These are phyloP conservation scores for Cercospora citrullina DNA, from an alignment of 2,329 filamentous ascomycete genomes.

Conservation along the genomic window DNA sequence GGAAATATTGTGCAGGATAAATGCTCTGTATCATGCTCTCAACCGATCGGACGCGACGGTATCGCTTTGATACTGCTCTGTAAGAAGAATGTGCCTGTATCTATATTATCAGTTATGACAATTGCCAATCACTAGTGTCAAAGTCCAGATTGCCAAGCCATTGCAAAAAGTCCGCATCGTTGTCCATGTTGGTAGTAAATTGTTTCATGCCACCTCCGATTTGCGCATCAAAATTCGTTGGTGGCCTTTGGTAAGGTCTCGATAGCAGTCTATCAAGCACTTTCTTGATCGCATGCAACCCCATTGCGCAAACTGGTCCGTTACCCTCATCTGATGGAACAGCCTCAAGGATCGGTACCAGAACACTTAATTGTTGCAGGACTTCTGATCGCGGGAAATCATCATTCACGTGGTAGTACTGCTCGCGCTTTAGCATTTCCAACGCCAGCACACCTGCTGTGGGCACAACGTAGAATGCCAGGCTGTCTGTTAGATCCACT, in stretches of 20 bases:
- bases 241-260: neutral
- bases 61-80: neutral
- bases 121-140: slow-evolving; percentile 16
- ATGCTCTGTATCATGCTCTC: neutral
- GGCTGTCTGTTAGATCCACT: slow-evolving; percentile 21
- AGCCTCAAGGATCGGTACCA: slow-evolving; percentile 21
- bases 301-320: slow-evolving; percentile 25
- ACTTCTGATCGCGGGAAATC: slow-evolving; percentile 23
- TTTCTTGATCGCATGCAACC: slow-evolving; percentile 24
- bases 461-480: slow-evolving; percentile 26
- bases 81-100: neutral
- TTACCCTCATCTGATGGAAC: slow-evolving; percentile 25
- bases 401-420: slow-evolving; percentile 16
- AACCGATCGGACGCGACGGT: neutral
- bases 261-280: slow-evolving; percentile 26
- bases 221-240: slow-evolving; percentile 4
- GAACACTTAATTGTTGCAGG: slow-evolving; percentile 25
- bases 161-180: slow-evolving; percentile 28
- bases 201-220: neutral
- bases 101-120: neutral
- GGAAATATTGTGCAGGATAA: neutral
- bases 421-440: slow-evolving; percentile 25
- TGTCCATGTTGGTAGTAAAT: slow-evolving; percentile 21
- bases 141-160: slow-evolving; percentile 27
- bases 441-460: slow-evolving; percentile 26